phyloP scores from a whole-genome alignment of 1,284 basidiomycete genomes.

The Abortiporus biennis region DNA sequence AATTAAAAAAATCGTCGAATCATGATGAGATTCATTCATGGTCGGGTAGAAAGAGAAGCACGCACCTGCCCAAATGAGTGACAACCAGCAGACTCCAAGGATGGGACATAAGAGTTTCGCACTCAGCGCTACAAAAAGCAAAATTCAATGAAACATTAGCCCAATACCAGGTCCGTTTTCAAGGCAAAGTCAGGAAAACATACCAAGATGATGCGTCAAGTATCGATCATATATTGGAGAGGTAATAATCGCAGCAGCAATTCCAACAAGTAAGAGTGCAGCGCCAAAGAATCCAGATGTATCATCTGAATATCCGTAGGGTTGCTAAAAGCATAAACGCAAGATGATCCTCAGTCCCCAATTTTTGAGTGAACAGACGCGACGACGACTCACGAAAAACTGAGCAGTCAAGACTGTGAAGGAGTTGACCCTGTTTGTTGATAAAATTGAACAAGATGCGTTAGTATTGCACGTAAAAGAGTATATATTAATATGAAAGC shows the following conservation, averaged over 20 bases:
- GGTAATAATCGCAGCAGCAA: constrained; percentile 56
- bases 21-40: not conserved
- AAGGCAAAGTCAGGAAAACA: too few species aligned
- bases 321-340: constrained; percentile 37
- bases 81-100: constrained; percentile 57
- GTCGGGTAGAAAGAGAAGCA: constrained; percentile 7
- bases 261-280: constrained; percentile 58
- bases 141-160: too few species aligned
- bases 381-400: constrained; percentile 47
- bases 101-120: constrained; percentile 56
- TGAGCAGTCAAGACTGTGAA: constrained; percentile 64
- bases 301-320: constrained; percentile 64
- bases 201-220: constrained; percentile 63
- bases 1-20: not conserved
- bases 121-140: too few species aligned
- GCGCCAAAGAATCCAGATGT: constrained; percentile 66
- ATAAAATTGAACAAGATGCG: not conserved
- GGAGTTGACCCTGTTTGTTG: constrained; percentile 27
- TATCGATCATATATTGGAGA: constrained; percentile 75
- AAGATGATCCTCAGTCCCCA: not conserved
- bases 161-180: too few species aligned
- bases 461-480: not conserved
- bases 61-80: constrained; percentile 72
- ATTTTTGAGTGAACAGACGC: not conserved
- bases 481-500: not conserved